phyloP scores from a whole-genome alignment of 345 rosid species.

The Microthlaspi erraticum region DNA sequence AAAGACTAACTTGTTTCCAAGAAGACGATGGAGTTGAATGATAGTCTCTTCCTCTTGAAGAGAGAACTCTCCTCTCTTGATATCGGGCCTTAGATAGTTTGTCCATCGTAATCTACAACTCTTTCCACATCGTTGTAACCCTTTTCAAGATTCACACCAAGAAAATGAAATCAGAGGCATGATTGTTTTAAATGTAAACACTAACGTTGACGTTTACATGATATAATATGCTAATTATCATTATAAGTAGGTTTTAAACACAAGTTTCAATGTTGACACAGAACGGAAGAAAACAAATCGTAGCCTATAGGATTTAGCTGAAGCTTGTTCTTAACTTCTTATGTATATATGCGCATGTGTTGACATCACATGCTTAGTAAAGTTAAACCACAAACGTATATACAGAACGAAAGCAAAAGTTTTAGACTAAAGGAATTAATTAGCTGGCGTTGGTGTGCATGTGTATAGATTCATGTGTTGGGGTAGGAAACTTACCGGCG shows the following conservation, averaged over 20 bases:
- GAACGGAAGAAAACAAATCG: neutral
- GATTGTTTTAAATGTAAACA: neutral
- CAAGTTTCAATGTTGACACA: neutral
- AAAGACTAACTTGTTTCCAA: slow-evolving; percentile 46
- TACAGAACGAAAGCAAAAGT: slow-evolving; percentile 5
- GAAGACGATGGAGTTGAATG: slow-evolving; percentile 47
- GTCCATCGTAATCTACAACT: slow-evolving; percentile 51
- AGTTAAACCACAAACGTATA: slow-evolving; percentile 2
- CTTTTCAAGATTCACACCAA: slow-evolving; percentile 35
- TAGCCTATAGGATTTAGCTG: slow-evolving; percentile 3
- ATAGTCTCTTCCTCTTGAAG: slow-evolving; percentile 47
- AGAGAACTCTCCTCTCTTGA: slow-evolving; percentile 48
- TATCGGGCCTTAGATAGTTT: slow-evolving; percentile 48
- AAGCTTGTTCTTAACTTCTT: neutral
- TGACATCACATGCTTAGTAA: neutral
- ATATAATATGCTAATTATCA: neutral
- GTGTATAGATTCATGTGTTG: neutral
- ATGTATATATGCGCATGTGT: neutral
- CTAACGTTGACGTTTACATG: slow-evolving; percentile 9
- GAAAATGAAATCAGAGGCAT: slow-evolving; percentile 8
- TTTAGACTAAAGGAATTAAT: neutral
- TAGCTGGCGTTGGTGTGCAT: neutral
- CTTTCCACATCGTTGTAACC: slow-evolving; percentile 46
- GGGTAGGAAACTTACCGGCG: slow-evolving; percentile 59
- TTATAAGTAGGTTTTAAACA: neutral